Base-by-base conservation (phyloP, 805 yeast species). In the Candida schatavii region DNA sequence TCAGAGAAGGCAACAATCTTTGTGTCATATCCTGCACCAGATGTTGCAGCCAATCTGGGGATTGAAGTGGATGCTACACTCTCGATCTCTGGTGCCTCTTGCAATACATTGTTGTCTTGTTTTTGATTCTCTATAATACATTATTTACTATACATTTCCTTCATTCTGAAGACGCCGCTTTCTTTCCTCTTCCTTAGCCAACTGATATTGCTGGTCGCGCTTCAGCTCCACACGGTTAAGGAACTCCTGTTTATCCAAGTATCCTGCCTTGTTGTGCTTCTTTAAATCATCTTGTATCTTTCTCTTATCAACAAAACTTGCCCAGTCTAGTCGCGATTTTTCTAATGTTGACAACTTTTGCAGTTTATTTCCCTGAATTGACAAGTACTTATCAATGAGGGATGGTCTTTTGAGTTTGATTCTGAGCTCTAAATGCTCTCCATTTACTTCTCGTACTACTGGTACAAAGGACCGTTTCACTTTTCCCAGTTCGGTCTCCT, bases 291-390 rank as follows among this genome's bases (percentile, higher is more conserved):
- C 97, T 40, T 78, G 74, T 36, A 93, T 82, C 42, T 89, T 89
- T 48, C 83, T 81, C 49, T 85, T 76, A 63, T 91, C 97, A 23
- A 93, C 97, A 64, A 86, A 89, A 36, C 86, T 80, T 1, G 95
- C 95, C 96, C 98, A 93, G 63, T 93, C 99, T 39, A 93, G 71
- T 47, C 95, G 72, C 1, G 96, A 86, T 63, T 93, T 93, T 59
- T 93, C 98, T 48, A 93, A 68, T 0, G 99, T 93, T 19, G 95
- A 86, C 46, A 93, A 71, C 58, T 88, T 91, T 51, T 50, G 62
- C 25, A 87, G 80, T 50, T 85, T 81, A 48, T 83, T 78, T 13
- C 67, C 64, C 2, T 85, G 72, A 9, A 82, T 75, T 34, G 78
- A 68, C 35, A 88, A 75, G 28, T 89, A 89, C 43, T 83, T 87